Conservation (phyloP, 345 rosid species). For the Microthlaspi erraticum region DNA sequence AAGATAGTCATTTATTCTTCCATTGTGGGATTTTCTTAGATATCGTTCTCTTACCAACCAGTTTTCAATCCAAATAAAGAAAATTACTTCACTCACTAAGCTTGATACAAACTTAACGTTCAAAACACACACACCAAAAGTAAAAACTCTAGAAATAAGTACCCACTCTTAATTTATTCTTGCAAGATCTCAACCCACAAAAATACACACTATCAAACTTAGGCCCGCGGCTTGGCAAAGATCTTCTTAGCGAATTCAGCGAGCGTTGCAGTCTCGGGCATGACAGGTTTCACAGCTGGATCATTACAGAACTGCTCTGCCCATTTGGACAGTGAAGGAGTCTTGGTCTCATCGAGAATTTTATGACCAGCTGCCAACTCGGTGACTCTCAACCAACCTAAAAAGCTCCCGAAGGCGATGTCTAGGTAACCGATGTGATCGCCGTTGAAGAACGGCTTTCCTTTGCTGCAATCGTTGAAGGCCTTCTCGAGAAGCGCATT, state of each 20-base stretch:
- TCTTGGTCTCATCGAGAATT: constrained; percentile 55
- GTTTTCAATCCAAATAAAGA: not conserved
- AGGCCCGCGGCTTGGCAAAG: constrained; percentile 35
- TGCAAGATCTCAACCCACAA: constrained; percentile 19
- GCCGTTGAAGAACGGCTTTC: constrained; percentile 78
- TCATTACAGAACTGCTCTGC: constrained; percentile 59
- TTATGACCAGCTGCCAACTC: constrained; percentile 46
- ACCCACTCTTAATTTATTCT: constrained; percentile 24
- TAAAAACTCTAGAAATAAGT: constrained; percentile 9
- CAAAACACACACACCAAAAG: not conserved
- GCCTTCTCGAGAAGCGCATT: constrained; percentile 58
- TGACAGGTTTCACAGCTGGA: constrained; percentile 63
- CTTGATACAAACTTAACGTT: constrained; percentile 18
- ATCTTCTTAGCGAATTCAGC: constrained; percentile 52
- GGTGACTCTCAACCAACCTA: constrained; percentile 66
- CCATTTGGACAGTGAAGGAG: constrained; percentile 69
- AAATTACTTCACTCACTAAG: constrained; percentile 1
- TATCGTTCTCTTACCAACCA: not conserved
- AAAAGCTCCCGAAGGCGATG: constrained; percentile 62
- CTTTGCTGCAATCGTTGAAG: constrained; percentile 61
- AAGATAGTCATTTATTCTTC: not conserved
- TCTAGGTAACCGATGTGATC: constrained; percentile 67
- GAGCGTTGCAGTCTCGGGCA: constrained; percentile 75
- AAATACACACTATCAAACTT: constrained; percentile 16
- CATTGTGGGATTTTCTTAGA: not conserved